Percentiles rank a stretch among this genome's conserved stretches.
Conservation (phyloP, 2,329 filamentous ascomycete genomes). For the Aureobasidium pullulans region DNA sequence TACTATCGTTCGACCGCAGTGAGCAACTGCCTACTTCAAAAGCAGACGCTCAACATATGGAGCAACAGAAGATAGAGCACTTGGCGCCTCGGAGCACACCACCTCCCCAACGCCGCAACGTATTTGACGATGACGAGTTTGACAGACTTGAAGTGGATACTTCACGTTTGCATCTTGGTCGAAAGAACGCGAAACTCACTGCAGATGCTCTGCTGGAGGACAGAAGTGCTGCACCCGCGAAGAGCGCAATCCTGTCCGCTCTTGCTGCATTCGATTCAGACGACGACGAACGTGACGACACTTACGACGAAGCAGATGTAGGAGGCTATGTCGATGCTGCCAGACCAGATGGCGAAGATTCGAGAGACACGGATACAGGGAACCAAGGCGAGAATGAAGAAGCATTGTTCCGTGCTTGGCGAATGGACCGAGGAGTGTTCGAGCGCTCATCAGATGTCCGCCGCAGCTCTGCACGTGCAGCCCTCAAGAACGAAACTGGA, state of each 20-base stretch:
- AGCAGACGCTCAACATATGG: not conserved
- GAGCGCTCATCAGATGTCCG: conserved; percentile 63
- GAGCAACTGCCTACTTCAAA: conserved; percentile 49
- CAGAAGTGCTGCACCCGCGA: conserved; percentile 58
- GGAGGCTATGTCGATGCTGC: conserved; percentile 74
- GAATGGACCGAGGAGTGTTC: conserved; percentile 58
- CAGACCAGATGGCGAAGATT: conserved; percentile 42
- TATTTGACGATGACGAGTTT: conserved; percentile 75
- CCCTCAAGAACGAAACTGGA: conserved; percentile 66
- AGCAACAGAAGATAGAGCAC: conserved; percentile 24
- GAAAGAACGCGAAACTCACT: conserved; percentile 53
- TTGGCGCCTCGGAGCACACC: conserved; percentile 55
- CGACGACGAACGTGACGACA: conserved; percentile 94
- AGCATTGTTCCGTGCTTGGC: conserved; percentile 64
- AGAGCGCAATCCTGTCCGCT: conserved; percentile 81
- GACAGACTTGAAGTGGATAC: conserved; percentile 61
- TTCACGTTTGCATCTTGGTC: conserved; percentile 71
- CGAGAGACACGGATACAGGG: conserved; percentile 40
- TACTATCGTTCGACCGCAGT: conserved; percentile 56
- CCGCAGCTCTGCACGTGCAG: conserved; percentile 53
- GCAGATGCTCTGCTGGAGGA: conserved; percentile 67
- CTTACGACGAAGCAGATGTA: conserved; percentile 87
- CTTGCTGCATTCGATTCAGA: conserved; percentile 85
- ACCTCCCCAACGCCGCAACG: conserved; percentile 53
- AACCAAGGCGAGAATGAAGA: conserved; percentile 52